Evolutionary conservation across 2,329 filamentous ascomycete species (phyloP).

Genomic region (Akanthomyces uredinophilus): DNA sequence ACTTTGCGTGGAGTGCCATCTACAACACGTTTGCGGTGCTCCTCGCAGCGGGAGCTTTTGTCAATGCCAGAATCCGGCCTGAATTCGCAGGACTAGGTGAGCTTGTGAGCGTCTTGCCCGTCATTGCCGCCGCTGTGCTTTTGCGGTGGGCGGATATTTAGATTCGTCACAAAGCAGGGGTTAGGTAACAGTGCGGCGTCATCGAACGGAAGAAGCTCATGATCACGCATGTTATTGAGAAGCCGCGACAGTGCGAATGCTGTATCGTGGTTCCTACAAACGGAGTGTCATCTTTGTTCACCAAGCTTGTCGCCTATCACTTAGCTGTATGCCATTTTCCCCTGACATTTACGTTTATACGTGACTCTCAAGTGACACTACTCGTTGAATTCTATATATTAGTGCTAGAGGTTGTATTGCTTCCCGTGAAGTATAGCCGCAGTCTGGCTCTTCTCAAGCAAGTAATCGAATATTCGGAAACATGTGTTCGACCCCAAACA

Average conservation of each 20-base stretch:
- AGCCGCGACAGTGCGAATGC: neutral
- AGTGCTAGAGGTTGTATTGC: no score
- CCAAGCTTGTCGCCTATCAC: neutral
- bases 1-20: constrained; percentile 64
- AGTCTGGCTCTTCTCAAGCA: no score
- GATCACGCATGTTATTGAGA: neutral
- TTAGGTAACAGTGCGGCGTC: neutral
- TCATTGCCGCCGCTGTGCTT: constrained; percentile 53
- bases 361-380: neutral
- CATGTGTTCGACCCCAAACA: no score
- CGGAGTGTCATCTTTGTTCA: neutral
- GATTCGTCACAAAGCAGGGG: neutral
- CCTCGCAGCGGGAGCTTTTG: constrained; percentile 61
- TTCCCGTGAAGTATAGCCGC: no score
- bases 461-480: no score
- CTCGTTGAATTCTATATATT: neutral
- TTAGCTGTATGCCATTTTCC: neutral
- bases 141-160: constrained; percentile 37
- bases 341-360: neutral
- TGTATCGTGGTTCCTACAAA: neutral
- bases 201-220: neutral
- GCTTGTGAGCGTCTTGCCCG: constrained; percentile 67
- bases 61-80: constrained; percentile 47
- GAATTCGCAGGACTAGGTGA: constrained; percentile 66
- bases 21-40: constrained; percentile 68